A percentile compares a stretch with the other conserved stretches of the same genome.
These are phyloP conservation scores for Lachnellula cervina DNA, from an alignment of 2,329 filamentous ascomycete species.

Conservation along the genomic window DNA sequence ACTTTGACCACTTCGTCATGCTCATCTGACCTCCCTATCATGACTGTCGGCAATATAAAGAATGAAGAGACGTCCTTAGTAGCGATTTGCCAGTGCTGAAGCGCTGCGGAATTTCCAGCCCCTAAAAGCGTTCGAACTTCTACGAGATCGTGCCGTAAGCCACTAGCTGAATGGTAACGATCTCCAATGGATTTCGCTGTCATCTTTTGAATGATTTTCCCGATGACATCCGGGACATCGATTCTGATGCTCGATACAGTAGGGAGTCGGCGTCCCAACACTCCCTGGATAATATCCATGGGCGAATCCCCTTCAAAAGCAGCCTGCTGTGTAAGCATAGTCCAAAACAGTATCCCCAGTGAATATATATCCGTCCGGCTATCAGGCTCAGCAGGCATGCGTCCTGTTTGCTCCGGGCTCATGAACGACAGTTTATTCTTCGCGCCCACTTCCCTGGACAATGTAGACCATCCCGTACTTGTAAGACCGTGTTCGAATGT, in stretches of 20 bases:
- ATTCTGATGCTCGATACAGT: conserved; percentile 71
- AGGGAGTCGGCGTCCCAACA: conserved; percentile 73
- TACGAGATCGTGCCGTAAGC: conserved; percentile 74
- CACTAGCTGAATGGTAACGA: conserved; percentile 83
- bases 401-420: conserved; percentile 89
- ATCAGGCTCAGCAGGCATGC: conserved; percentile 88
- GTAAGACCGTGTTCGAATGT: conserved; percentile 87
- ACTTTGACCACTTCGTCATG: conserved; percentile 64
- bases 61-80: conserved; percentile 88
- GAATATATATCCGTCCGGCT: conserved; percentile 91
- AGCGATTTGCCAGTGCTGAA: conserved; percentile 71
- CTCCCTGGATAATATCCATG: conserved; percentile 86
- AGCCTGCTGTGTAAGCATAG: conserved; percentile 70
- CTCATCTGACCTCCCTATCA: conserved; percentile 76
- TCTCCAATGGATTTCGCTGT: conserved; percentile 84
- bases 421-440: conserved; percentile 89
- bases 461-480: conserved; percentile 77
- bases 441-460: conserved; percentile 79
- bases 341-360: conserved; percentile 85
- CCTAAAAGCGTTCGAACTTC: conserved; percentile 69
- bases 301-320: conserved; percentile 77
- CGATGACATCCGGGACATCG: conserved; percentile 79
- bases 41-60: conserved; percentile 75
- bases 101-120: conserved; percentile 65
- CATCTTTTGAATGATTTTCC: conserved; percentile 83